These are phyloP conservation scores for Trichosanthes cucumerina DNA, from an alignment of 306 rosid species.

Conservation along the genomic window DNA sequence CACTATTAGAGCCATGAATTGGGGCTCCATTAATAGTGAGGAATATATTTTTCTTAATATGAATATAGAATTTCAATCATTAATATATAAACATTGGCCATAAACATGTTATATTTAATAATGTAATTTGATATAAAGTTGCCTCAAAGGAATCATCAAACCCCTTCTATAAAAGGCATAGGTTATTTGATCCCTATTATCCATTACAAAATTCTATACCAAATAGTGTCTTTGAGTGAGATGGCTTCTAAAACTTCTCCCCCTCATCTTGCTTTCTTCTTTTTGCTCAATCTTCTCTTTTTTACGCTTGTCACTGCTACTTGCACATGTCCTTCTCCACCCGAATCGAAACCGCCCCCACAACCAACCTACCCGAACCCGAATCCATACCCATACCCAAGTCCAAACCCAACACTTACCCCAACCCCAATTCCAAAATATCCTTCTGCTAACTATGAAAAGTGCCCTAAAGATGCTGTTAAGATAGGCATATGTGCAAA, in stretches of 20 bases:
- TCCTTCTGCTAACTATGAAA: background rate
- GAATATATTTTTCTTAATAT: too few relatives aligned
- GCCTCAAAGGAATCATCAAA: background rate
- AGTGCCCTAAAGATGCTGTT: conserved; percentile 54
- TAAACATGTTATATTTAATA: background rate
- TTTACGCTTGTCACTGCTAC: background rate
- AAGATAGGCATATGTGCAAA: conserved; percentile 50
- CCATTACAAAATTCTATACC: background rate
- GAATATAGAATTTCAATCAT: background rate
- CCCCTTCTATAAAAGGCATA: background rate
- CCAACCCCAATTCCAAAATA: background rate
- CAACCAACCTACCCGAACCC: background rate
- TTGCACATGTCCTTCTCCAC: background rate
- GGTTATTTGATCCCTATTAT: too few relatives aligned
- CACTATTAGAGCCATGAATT: background rate
- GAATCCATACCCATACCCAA: background rate
- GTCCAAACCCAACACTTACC: background rate
- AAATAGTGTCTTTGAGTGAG: background rate
- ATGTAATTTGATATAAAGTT: background rate
- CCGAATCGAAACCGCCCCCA: background rate
- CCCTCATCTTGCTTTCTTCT: background rate
- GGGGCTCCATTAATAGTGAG: background rate
- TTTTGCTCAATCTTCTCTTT: background rate
- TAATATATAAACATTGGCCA: background rate
- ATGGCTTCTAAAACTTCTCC: background rate